These are phyloP conservation scores for Hypoxylon sp. DNA, from an alignment of 2,329 filamentous ascomycete species.

Conservation along the genomic window DNA sequence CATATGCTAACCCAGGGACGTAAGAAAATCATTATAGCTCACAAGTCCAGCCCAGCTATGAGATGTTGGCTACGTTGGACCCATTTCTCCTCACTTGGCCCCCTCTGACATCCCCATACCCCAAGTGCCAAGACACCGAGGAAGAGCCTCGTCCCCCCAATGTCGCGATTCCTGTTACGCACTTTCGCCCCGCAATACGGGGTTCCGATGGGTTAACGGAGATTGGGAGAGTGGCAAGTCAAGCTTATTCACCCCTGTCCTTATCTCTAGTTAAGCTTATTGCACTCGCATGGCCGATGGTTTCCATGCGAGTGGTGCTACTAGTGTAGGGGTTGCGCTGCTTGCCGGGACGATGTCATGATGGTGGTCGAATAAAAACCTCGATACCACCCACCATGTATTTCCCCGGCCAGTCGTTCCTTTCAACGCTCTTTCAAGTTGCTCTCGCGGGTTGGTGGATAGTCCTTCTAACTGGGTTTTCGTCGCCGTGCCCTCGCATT, in stretches of 20 bases:
- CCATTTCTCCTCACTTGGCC: slow-evolving; percentile 23
- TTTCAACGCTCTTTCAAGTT: slow-evolving; percentile 1
- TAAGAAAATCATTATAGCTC: slow-evolving; percentile 7
- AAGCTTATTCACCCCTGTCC: slow-evolving; percentile 13
- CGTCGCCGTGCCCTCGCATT: not conserved
- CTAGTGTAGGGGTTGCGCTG: not conserved
- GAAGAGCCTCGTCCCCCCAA: slow-evolving; percentile 44
- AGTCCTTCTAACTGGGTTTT: slow-evolving; percentile 4
- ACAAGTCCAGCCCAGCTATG: slow-evolving; percentile 10
- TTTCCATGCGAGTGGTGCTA: slow-evolving; percentile 8
- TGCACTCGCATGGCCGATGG: slow-evolving; percentile 32
- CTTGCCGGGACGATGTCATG: slow-evolving; percentile 17
- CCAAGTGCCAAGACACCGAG: slow-evolving; percentile 48
- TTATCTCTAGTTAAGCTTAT: slow-evolving; percentile 31
- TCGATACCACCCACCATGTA: slow-evolving; percentile 13
- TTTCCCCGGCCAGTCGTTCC: not conserved
- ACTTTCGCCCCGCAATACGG: slow-evolving; percentile 34
- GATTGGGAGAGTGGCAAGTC: slow-evolving; percentile 34
- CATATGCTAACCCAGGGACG: not conserved
- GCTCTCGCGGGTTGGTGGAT: not conserved
- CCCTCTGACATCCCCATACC: slow-evolving; percentile 32
- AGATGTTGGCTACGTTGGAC: slow-evolving; percentile 5
- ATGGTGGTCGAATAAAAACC: slow-evolving; percentile 36
- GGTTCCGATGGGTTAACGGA: slow-evolving; percentile 30
- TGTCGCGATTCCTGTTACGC: slow-evolving; percentile 24